A percentile compares a stretch with the other conserved stretches of the same genome.
These are phyloP conservation scores for Ceratocystis huliohia DNA, from an alignment of 2,329 filamentous ascomycete species.

Conservation along the genomic window DNA sequence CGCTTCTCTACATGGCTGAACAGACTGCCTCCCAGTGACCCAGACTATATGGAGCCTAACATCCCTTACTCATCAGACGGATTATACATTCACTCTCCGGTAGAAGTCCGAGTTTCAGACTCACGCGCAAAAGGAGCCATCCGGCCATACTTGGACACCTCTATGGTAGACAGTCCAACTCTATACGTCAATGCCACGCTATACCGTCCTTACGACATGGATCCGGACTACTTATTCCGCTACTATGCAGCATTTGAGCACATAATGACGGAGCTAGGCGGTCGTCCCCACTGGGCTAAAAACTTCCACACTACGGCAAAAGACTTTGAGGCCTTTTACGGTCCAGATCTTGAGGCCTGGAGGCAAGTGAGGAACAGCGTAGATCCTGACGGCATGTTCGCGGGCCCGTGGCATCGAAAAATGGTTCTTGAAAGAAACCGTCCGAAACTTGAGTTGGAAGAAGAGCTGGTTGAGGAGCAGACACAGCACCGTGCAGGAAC, in stretches of 20 bases:
- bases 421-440: constrained; percentile 40
- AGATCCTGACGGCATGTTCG: constrained; percentile 75
- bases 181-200: constrained; percentile 84
- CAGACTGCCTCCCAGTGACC: constrained; percentile 47
- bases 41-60: constrained; percentile 47
- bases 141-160: constrained; percentile 54
- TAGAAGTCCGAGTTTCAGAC: constrained; percentile 80
- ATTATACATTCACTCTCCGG: constrained; percentile 75
- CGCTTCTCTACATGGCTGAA: constrained; percentile 80
- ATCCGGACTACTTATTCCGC: constrained; percentile 60
- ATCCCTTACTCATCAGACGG: constrained; percentile 74
- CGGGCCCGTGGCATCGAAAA: constrained; percentile 78
- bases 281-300: constrained; percentile 83
- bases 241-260: constrained; percentile 89
- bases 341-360: constrained; percentile 53
- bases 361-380: constrained; percentile 53
- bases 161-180: constrained; percentile 53
- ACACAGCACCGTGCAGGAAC: constrained; percentile 7
- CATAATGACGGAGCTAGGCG: constrained; percentile 75
- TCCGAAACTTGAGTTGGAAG: constrained; percentile 26
- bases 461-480: constrained; percentile 18
- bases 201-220: constrained; percentile 66
- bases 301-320: constrained; percentile 56
- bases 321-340: constrained; percentile 57
- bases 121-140: constrained; percentile 34